Percentiles rank a stretch among this genome's conserved stretches.
These are phyloP conservation scores for Teunomyces gatunensis DNA, from an alignment of 805 yeast genomes.

Conservation along the genomic window DNA sequence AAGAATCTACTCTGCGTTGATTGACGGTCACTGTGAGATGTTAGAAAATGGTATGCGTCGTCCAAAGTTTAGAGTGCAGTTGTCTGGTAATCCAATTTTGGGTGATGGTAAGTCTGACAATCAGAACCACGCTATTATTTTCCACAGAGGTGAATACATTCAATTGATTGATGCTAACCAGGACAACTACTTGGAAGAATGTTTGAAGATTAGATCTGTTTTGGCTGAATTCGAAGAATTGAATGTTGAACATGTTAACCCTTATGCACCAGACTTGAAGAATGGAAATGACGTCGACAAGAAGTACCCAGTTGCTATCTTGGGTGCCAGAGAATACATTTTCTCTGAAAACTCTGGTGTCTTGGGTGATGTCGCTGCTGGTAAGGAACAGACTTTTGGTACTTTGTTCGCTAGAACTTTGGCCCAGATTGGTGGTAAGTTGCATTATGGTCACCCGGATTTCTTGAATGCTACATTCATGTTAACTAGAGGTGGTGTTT, in stretches of 20 bases:
- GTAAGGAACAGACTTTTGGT: slow-evolving; percentile 88
- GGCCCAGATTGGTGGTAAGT: slow-evolving; percentile 81
- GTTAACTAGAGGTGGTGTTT: slow-evolving; percentile 87
- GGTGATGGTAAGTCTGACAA: slow-evolving; percentile 91
- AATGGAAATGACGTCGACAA: slow-evolving; percentile 48
- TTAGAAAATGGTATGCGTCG: slow-evolving; percentile 59
- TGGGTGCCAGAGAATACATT: slow-evolving; percentile 85
- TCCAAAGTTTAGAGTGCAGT: slow-evolving; percentile 71
- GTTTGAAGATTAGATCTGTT: slow-evolving; percentile 77
- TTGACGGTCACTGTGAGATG: slow-evolving; percentile 76
- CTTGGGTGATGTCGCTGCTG: slow-evolving; percentile 87
- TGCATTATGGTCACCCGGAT: slow-evolving; percentile 90
- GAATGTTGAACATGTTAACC: slow-evolving; percentile 73
- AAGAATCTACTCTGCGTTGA: slow-evolving; percentile 70
- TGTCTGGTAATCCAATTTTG: slow-evolving; percentile 80
- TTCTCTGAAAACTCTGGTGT: slow-evolving; percentile 85
- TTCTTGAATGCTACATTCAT: slow-evolving; percentile 70
- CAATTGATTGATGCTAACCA: slow-evolving; percentile 86
- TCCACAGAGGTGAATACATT: slow-evolving; percentile 81
- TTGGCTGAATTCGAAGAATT: slow-evolving; percentile 81
- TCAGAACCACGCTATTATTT: slow-evolving; percentile 77
- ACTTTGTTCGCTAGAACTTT: slow-evolving; percentile 80
- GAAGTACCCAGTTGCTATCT: slow-evolving; percentile 71
- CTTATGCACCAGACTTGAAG: slow-evolving; percentile 73
- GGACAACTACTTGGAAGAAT: slow-evolving; percentile 82